Evolutionary conservation across 768 basidiomycete genomes (phyloP).

Genomic region (Symmetrospora coprosmae): DNA sequence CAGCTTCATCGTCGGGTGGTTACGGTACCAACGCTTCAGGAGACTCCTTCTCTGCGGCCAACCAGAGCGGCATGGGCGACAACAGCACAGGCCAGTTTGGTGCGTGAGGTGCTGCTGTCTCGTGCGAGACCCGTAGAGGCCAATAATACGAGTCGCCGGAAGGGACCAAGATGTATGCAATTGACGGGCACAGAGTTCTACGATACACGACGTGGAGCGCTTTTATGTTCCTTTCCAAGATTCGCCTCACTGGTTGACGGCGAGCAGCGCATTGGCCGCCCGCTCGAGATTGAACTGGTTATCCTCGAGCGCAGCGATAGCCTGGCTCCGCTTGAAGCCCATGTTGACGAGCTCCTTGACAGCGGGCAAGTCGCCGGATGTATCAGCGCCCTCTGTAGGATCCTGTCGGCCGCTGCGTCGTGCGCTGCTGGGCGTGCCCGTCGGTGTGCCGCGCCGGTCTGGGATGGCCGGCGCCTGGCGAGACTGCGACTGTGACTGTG

Average conservation of each 20-base stretch:
- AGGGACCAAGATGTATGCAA: no score
- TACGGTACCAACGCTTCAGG: slow-evolving; percentile 4
- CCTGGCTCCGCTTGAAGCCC: background rate
- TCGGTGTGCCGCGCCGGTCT: no score
- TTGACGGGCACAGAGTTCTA: no score
- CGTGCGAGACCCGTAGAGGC: no score
- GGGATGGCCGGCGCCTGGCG: no score
- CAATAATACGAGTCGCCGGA: no score
- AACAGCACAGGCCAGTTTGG: slow-evolving; percentile 7
- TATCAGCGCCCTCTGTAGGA: no score
- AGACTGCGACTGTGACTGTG: no score
- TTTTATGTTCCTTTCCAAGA: background rate
- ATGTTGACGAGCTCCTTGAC: slow-evolving; percentile 8
- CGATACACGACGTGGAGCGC: background rate
- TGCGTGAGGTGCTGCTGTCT: no score
- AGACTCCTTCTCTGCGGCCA: background rate
- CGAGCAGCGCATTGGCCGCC: slow-evolving; percentile 8
- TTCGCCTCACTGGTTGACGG: slow-evolving; percentile 2
- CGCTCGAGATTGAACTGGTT: slow-evolving; percentile 4
- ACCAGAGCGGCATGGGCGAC: slow-evolving; percentile 10
- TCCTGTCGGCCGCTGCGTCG: no score
- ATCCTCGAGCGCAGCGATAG: slow-evolving; percentile 11
- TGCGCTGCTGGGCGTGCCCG: no score
- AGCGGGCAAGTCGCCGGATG: background rate
- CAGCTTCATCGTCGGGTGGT: slow-evolving; percentile 10